phyloP scores from a whole-genome alignment of 345 rosid genomes.

The Salix dunnii region DNA sequence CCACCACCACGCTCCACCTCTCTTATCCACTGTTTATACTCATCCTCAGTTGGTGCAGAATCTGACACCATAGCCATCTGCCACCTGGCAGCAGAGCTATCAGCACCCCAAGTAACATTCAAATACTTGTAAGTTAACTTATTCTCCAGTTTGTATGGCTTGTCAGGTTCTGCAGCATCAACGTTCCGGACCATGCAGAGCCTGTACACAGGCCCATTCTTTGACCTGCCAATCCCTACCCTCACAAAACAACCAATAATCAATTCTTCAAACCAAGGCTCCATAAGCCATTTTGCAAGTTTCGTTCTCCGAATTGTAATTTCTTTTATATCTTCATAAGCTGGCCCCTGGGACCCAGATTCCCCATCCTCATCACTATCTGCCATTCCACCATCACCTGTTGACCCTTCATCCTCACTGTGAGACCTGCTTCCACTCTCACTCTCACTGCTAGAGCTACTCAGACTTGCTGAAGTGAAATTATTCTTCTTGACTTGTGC shows the following conservation, averaged over 20 bases:
- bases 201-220: conserved; percentile 68
- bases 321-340: conserved; percentile 78
- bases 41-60: conserved; percentile 81
- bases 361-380: conserved; percentile 92
- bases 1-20: conserved; percentile 87
- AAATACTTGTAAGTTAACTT: conserved; percentile 80
- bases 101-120: conserved; percentile 87
- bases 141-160: conserved; percentile 76
- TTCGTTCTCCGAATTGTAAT: conserved; percentile 84
- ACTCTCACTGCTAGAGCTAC: conserved; percentile 88
- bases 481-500: conserved; percentile 70
- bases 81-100: conserved; percentile 95
- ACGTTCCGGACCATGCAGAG: conserved; percentile 88
- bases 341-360: conserved; percentile 52
- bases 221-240: conserved; percentile 90
- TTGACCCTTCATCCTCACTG: conserved; percentile 84
- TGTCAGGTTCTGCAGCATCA: conserved; percentile 82
- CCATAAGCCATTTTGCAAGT: conserved; percentile 96
- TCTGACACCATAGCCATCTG: conserved; percentile 99
- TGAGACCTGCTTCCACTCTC: conserved; percentile 78
- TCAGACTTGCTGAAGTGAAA: conserved; percentile 53
- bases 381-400: conserved; percentile 75
- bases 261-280: conserved; percentile 97
- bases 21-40: conserved; percentile 78
- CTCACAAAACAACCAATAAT: conserved; percentile 94